A percentile compares a stretch with the other conserved stretches of the same genome.
These are phyloP conservation scores for Didymella exigua DNA, from an alignment of 2,329 filamentous ascomycete genomes.

Conservation along the genomic window DNA sequence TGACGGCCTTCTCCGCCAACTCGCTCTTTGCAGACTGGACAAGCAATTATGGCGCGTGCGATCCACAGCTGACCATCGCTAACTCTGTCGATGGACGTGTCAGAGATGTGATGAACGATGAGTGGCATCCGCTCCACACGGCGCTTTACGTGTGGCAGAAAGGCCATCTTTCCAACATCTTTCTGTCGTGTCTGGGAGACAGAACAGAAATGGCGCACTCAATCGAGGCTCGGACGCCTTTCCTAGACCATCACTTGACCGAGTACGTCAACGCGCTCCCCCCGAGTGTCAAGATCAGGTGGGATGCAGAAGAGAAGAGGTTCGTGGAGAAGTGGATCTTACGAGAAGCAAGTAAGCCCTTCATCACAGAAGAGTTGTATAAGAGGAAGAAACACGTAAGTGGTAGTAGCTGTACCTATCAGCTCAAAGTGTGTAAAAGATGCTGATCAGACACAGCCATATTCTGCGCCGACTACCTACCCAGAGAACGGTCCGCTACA, in stretches of 20 bases:
- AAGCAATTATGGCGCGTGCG: conserved; percentile 29
- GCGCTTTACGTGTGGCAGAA: conserved; percentile 34
- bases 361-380: conserved; percentile 60
- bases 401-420: not conserved
- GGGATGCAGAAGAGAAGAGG: conserved; percentile 17
- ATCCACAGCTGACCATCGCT: conserved; percentile 45
- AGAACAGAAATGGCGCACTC: conserved; percentile 52
- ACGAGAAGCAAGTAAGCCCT: conserved; percentile 56
- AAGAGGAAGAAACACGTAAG: conserved; percentile 50
- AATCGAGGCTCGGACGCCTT: conserved; percentile 49
- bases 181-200: conserved; percentile 53
- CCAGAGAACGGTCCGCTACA: conserved; percentile 53
- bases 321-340: conserved; percentile 58
- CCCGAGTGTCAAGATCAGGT: conserved; percentile 46
- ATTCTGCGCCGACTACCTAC: conserved; percentile 53
- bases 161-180: conserved; percentile 31
- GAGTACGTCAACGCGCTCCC: conserved; percentile 49
- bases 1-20: conserved; percentile 43
- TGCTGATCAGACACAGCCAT: conserved; percentile 36
- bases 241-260: conserved; percentile 49
- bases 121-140: conserved; percentile 34
- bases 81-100: conserved; percentile 10
- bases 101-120: conserved; percentile 6
- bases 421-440: not conserved
- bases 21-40: conserved; percentile 47